Conservation (phyloP, 2,329 filamentous ascomycete species). For the Fusarium domesticum region DNA sequence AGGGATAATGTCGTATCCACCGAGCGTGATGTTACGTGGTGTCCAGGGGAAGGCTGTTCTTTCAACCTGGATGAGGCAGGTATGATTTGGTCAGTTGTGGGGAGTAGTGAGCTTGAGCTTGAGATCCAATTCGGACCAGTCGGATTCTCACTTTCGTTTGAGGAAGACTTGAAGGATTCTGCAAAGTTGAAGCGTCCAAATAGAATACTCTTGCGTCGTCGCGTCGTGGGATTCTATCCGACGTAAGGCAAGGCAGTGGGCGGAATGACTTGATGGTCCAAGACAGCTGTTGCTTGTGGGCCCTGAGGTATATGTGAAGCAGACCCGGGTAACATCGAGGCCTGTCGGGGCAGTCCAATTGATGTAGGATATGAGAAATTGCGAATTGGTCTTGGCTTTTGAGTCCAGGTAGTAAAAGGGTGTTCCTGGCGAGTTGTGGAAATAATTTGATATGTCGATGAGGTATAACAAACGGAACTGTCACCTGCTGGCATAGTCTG, state of each 20-base stretch:
- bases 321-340: not conserved
- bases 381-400: constrained; percentile 3
- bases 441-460: not conserved
- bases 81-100: not conserved
- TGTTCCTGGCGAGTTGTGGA: not conserved
- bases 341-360: constrained; percentile 4
- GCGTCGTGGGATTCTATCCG: constrained; percentile 8
- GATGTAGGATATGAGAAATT: constrained; percentile 27
- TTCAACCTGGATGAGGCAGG: too few relatives aligned
- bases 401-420: not conserved
- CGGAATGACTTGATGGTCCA: not conserved
- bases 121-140: not conserved
- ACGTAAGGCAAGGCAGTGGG: not conserved
- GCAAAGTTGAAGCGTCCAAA: constrained; percentile 5
- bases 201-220: constrained; percentile 3
- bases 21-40: constrained; percentile 1
- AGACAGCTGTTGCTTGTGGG: not conserved
- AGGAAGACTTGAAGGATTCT: not conserved
- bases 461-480: not conserved
- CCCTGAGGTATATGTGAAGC: not conserved
- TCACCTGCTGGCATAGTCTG: not conserved
- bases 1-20: not conserved
- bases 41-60: not conserved
- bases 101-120: not conserved
- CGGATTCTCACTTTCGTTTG: not conserved